A percentile compares a stretch with the other conserved stretches of the same genome.
phyloP scores from a whole-genome alignment of 345 rosid species.

The Pistacia atlantica region DNA sequence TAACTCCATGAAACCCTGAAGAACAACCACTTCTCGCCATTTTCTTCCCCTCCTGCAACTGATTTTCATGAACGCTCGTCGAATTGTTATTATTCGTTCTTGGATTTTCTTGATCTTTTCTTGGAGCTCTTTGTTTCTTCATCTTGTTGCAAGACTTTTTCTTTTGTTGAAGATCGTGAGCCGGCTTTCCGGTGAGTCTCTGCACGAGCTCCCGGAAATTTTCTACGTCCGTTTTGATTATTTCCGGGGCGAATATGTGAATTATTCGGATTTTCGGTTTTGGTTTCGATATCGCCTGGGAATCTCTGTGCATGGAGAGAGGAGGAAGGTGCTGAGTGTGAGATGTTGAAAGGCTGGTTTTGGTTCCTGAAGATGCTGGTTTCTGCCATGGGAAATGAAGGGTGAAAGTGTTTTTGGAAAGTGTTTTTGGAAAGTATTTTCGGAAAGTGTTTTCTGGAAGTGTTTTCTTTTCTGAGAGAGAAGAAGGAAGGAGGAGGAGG shows the following conservation, averaged over 20 bases:
- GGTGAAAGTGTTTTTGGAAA: constrained; percentile 16
- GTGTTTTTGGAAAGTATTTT: too few species aligned
- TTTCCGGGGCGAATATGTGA: constrained; percentile 92
- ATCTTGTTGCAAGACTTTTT: constrained; percentile 27
- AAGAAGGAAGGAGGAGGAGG: neutral
- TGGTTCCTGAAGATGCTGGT: constrained; percentile 16
- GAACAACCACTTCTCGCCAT: too few species aligned
- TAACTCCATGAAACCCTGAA: constrained; percentile 23
- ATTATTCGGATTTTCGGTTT: constrained; percentile 84
- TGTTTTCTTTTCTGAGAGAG: too few species aligned
- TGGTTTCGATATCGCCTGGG: constrained; percentile 53
- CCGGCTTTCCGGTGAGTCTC: constrained; percentile 86
- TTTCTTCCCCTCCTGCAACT: too few species aligned
- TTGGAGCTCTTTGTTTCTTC: constrained; percentile 20
- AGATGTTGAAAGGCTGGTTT: constrained; percentile 23
- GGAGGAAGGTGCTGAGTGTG: constrained; percentile 33
- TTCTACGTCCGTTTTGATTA: constrained; percentile 87
- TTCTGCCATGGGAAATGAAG: constrained; percentile 42
- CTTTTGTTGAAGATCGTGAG: constrained; percentile 4
- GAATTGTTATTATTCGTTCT: neutral
- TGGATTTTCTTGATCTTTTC: constrained; percentile 17
- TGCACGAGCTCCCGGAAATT: constrained; percentile 92
- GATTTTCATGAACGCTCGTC: too few species aligned
- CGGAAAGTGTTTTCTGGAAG: too few species aligned
- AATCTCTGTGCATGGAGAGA: constrained; percentile 47